Evolutionary conservation across 345 rosid genomes (phyloP), one percentile per base, ranked within the genome.

Genomic region (Boechera divaricarpa): DNA sequence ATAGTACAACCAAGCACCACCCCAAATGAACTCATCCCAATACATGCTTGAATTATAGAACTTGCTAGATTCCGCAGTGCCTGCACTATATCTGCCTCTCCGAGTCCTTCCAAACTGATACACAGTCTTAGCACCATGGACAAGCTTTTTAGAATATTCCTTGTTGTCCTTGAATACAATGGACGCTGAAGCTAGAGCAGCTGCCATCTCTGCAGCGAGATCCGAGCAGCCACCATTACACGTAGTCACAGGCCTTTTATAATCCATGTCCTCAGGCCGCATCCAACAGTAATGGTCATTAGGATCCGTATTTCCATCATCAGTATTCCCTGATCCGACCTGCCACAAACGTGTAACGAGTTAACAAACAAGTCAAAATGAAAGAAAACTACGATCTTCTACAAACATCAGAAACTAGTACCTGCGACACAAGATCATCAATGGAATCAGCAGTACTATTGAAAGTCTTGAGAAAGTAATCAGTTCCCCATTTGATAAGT

Each of bases 191-290:
- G 99, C 98, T 53, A 96, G 69, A 53, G 99, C 90, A 74, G 98
- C 98, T 3, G 99, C 98, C 94, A 93, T 96, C 83, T 96, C 99
- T 0, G 91, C 94, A 59, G 99, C 99, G 5, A 96, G 92, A 84
- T 93, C 99, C 0, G 99, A 93, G 83, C 99, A 93, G 16, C 79
- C 75, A 59, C 79, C 81, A 10, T 53, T 79, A 67, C 99, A 93
- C n/a, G 83, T 84, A 10, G 45, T 0, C 7, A 93, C 94, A 57
- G 97, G 95, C 6, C 98, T 86, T 0, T 6, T 38, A 38, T 96
- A 96, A 79, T 96, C 94, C 74, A 96, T 96, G 82, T 96, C 99
- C 88, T 96, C 99, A 18, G 99, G 99, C 10, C 98, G 83, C 94
- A 87, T 91, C 99, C 99, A 96, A 74, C 99, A 96, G 81, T 88